These are phyloP conservation scores for Colletotrichum sublineola DNA, from an alignment of 2,329 filamentous ascomycete genomes.

Conservation along the genomic window DNA sequence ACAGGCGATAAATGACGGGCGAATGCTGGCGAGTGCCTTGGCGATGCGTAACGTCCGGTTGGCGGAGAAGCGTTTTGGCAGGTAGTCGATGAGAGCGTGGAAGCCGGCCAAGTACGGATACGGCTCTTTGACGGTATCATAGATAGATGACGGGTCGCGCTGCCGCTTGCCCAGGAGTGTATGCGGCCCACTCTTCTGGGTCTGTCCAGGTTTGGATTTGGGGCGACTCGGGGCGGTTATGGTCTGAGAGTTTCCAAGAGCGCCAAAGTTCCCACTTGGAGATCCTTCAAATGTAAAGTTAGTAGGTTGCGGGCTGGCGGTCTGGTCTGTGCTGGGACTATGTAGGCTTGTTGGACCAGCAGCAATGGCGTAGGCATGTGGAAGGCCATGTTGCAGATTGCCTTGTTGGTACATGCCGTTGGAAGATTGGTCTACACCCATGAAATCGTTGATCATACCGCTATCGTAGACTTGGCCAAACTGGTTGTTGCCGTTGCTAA, in stretches of 20 bases:
- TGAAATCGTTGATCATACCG: slow-evolving; percentile 66
- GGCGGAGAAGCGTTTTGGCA: slow-evolving; percentile 82
- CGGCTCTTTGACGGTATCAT: slow-evolving; percentile 89
- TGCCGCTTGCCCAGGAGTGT: slow-evolving; percentile 70
- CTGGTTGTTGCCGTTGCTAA: slow-evolving; percentile 64
- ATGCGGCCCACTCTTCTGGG: slow-evolving; percentile 59
- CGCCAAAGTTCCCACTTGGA: slow-evolving; percentile 50
- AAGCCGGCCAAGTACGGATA: slow-evolving; percentile 93
- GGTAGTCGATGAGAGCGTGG: slow-evolving; percentile 85
- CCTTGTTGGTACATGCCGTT: slow-evolving; percentile 67
- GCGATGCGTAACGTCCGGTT: slow-evolving; percentile 86
- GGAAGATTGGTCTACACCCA: slow-evolving; percentile 63
- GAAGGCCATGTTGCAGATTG: slow-evolving; percentile 72
- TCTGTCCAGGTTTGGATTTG: slow-evolving; percentile 60
- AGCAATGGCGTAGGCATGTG: slow-evolving; percentile 75
- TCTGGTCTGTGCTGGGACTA: slow-evolving; percentile 74
- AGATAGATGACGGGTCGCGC: slow-evolving; percentile 85
- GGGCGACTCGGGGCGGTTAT: slow-evolving; percentile 52
- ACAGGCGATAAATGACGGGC: slow-evolving; percentile 92
- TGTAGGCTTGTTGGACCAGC: slow-evolving; percentile 73
- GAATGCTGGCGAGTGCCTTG: slow-evolving; percentile 87
- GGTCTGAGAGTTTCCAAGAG: slow-evolving; percentile 41
- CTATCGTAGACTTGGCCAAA: slow-evolving; percentile 65
- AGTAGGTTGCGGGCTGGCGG: slow-evolving; percentile 70
- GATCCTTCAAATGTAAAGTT: slow-evolving; percentile 69